Evolutionary conservation across 2,329 filamentous ascomycete species (phyloP), one percentile per base, ranked within the genome.

Genomic region (Aspergillus melleus): DNA sequence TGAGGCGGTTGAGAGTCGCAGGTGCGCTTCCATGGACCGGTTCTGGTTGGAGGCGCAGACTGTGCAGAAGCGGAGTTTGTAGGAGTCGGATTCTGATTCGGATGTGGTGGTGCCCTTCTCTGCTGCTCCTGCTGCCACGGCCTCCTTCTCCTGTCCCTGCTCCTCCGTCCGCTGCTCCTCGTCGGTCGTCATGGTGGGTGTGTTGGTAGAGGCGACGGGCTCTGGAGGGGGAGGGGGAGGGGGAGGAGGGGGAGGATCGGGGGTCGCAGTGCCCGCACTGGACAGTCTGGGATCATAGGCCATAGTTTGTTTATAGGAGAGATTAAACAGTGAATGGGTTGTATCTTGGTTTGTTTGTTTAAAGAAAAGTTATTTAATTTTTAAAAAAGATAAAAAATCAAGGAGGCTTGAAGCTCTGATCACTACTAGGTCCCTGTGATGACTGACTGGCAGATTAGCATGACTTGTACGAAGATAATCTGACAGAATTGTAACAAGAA

Each of bases 31-130:
- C 95, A 99, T 98, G n/a, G 91, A 96, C 87, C 95, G 88, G 73
- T 99, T 99, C 77, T 99, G 92, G 71, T 99, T 99, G 71, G 92
- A 96, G 8, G 95, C 95, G 78, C 95, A 99, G n/a, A 99, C 94
- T 2, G 95, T 98, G 81, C 93, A 97, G 78, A 98, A 97, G 73
- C 91, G 96, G 63, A 99, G 85, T 78, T 95, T 96, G 83, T 88
- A 96, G 55, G 83, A 86, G n/a, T 80, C 80, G 26, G 84, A 81
- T 20, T 50, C 26, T 3, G 26, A 39, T 20, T 49, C 54, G 10
- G 42, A 16, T 62, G 65, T 62, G 73, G 69, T 19, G 71, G 70
- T 16, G 6, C 4, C 14, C 36, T n/a, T 42, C 14, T 42, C 26
- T 32, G 54, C 50, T 26, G 59, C 8, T 26, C 47, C n/a, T 44